Conservation (phyloP, 2,329 filamentous ascomycete species). For the Thelonectria olida region DNA sequence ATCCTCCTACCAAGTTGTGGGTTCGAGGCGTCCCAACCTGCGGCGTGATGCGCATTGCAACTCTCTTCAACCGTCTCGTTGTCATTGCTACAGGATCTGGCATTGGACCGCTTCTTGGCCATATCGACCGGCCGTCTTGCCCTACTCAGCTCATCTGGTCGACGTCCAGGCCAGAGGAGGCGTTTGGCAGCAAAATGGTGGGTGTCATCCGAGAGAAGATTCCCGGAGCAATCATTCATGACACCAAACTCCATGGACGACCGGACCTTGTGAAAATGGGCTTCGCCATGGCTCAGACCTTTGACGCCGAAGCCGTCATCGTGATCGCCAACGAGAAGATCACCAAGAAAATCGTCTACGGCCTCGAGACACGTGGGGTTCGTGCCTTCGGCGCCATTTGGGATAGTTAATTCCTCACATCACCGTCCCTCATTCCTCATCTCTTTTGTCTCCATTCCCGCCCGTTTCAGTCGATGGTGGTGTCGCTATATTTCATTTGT, state of each 20-base stretch:
- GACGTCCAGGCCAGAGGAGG: slow-evolving; percentile 67
- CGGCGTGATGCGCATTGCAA: slow-evolving; percentile 73
- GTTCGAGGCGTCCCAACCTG: slow-evolving; percentile 73
- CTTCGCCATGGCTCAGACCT: slow-evolving; percentile 64
- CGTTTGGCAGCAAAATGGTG: slow-evolving; percentile 68
- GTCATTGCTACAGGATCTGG: slow-evolving; percentile 78
- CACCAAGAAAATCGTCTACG: slow-evolving; percentile 74
- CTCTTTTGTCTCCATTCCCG: not conserved
- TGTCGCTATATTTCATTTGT: not conserved
- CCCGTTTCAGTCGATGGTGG: not conserved
- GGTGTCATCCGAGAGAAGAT: slow-evolving; percentile 66
- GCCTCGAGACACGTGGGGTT: slow-evolving; percentile 71
- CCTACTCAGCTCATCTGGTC: slow-evolving; percentile 75
- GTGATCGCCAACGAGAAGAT: slow-evolving; percentile 76
- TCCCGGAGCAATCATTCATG: slow-evolving; percentile 71
- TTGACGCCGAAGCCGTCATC: slow-evolving; percentile 74
- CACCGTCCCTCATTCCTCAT: not conserved
- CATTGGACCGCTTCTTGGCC: slow-evolving; percentile 74
- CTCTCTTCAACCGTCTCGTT: slow-evolving; percentile 71
- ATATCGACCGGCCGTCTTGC: slow-evolving; percentile 60
- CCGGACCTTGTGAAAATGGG: slow-evolving; percentile 63
- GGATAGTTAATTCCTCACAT: slow-evolving; percentile 59
- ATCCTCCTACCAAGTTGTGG: slow-evolving; percentile 71
- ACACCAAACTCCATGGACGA: slow-evolving; percentile 68
- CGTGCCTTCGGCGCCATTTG: slow-evolving; percentile 79